Evolutionary conservation across 2,329 filamentous ascomycete species (phyloP).

Genomic region (Fusarium nanum): DNA sequence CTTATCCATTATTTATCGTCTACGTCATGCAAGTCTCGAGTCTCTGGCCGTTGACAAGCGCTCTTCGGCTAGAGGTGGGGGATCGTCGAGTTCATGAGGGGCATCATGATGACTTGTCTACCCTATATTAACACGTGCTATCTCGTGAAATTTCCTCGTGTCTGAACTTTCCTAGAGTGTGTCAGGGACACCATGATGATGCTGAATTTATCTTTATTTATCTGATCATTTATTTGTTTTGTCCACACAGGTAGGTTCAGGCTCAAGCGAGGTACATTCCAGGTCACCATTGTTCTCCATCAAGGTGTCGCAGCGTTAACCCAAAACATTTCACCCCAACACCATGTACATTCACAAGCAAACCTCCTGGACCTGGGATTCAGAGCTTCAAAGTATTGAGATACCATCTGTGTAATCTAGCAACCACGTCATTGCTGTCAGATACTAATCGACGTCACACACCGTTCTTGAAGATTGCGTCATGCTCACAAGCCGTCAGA

Average conservation of each 20-base stretch:
- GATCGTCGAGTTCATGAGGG: constrained; percentile 38
- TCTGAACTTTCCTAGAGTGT: neutral
- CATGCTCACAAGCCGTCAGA: constrained; percentile 21
- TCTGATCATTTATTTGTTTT: neutral
- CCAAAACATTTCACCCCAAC: neutral
- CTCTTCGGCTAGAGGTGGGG: constrained; percentile 32
- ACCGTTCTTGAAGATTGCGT: constrained; percentile 31
- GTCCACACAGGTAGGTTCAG: neutral
- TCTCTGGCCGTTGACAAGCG: neutral
- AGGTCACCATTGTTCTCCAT: neutral
- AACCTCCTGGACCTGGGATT: neutral
- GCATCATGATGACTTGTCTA: constrained; percentile 7
- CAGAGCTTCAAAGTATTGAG: neutral
- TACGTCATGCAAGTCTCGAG: constrained; percentile 28
- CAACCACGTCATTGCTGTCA: constrained; percentile 27
- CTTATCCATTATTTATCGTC: constrained; percentile 7
- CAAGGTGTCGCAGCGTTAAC: neutral
- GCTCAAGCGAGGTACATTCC: neutral
- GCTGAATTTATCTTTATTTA: neutral
- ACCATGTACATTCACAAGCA: neutral
- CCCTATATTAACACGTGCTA: constrained; percentile 2
- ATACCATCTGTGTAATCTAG: neutral
- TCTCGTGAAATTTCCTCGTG: neutral
- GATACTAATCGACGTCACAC: constrained; percentile 10
- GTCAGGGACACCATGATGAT: neutral